Percentiles rank a stretch among this genome's conserved stretches.
Conservation (phyloP, 495 filamentous ascomycete species). For the Hyaloscypha hepaticicola region DNA sequence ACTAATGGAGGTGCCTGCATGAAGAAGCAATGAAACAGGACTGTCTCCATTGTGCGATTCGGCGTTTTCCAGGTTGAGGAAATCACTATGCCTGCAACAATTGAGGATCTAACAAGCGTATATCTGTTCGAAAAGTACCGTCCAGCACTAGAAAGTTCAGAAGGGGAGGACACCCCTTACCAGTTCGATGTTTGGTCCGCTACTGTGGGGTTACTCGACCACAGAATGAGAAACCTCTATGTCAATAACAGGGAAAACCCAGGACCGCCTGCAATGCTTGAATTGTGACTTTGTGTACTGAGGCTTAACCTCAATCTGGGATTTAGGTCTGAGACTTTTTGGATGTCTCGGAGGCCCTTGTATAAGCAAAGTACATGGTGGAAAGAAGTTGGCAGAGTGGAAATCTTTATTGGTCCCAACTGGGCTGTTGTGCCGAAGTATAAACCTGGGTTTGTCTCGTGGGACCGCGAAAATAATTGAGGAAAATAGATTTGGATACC, state of each 20-base stretch:
- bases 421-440: conserved; percentile 20
- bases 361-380: conserved; percentile 6
- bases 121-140: conserved; percentile 8
- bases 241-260: conserved; percentile 5
- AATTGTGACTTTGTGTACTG: conserved; percentile 18
- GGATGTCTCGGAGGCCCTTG: conserved; percentile 4
- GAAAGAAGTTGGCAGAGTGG: conserved; percentile 15
- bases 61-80: conserved; percentile 20
- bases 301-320: conserved; percentile 17
- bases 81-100: conserved; percentile 16
- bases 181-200: conserved; percentile 8
- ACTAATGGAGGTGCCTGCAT: background rate
- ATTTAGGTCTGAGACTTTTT: conserved; percentile 15
- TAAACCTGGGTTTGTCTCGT: conserved; percentile 9
- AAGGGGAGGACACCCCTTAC: conserved; percentile 9
- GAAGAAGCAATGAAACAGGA: conserved; percentile 17
- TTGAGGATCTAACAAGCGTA: conserved; percentile 13
- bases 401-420: conserved; percentile 11
- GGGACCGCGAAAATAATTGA: conserved; percentile 12
- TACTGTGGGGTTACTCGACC: conserved; percentile 7
- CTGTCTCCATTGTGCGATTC: conserved; percentile 19
- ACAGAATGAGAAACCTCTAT: background rate
- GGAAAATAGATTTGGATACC: too few species aligned
- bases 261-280: conserved; percentile 12
- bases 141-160: conserved; percentile 10